Percentiles rank a stretch among this genome's conserved stretches.
Evolutionary conservation across 2,329 filamentous ascomycete species (phyloP).

Genomic region (Fonsecaea monophora): DNA sequence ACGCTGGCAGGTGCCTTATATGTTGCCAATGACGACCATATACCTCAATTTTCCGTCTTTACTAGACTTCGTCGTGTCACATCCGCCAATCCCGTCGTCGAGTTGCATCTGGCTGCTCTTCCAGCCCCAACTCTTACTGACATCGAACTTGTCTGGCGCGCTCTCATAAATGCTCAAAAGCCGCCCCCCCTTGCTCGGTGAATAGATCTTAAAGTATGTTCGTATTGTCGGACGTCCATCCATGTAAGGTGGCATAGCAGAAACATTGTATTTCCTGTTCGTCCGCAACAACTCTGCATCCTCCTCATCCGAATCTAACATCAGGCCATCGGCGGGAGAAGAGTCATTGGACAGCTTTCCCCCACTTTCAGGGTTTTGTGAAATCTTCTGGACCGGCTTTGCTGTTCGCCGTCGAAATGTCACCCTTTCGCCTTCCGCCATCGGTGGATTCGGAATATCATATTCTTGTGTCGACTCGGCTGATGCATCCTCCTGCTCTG

Average conservation of each 20-base stretch:
- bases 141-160: slow-evolving; percentile 65
- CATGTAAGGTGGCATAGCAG: slow-evolving; percentile 61
- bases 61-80: slow-evolving; percentile 48
- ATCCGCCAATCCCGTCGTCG: slow-evolving; percentile 89
- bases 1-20: slow-evolving; percentile 5
- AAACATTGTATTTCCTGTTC: slow-evolving; percentile 43
- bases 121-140: slow-evolving; percentile 67
- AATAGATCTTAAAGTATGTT: slow-evolving; percentile 69
- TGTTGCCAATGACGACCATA: slow-evolving; percentile 64
- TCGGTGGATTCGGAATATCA: slow-evolving; percentile 23
- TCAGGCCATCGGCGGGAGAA: slow-evolving; percentile 20
- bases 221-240: slow-evolving; percentile 64
- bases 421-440: slow-evolving; percentile 29
- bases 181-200: slow-evolving; percentile 63
- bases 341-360: neutral
- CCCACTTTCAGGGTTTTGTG: slow-evolving; percentile 37
- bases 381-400: slow-evolving; percentile 38
- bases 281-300: slow-evolving; percentile 40
- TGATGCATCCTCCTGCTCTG: slow-evolving; percentile 31
- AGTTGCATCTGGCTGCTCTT: slow-evolving; percentile 72
- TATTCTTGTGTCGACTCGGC: slow-evolving; percentile 29
- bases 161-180: slow-evolving; percentile 66
- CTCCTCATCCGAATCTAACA: slow-evolving; percentile 43
- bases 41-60: slow-evolving; percentile 61
- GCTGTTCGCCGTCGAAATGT: slow-evolving; percentile 41